These are phyloP conservation scores for Triglochin maritima DNA, from an alignment of 106 monocot genomes.

Conservation along the genomic window DNA sequence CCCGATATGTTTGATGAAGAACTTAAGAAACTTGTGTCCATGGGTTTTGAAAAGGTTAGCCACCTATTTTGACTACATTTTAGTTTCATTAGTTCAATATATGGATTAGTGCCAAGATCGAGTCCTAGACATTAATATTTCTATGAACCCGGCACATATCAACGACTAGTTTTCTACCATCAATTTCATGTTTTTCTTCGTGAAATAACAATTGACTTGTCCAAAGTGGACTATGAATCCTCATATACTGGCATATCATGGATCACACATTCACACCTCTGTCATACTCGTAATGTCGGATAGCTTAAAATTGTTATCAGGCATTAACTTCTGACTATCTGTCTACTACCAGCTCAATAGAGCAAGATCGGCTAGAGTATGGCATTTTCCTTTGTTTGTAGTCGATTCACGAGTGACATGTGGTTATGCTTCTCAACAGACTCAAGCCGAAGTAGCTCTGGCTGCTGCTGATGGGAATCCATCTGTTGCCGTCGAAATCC, in stretches of 20 bases:
- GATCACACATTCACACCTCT: too few relatives aligned
- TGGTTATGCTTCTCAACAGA: slow-evolving; percentile 24
- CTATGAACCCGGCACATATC: background rate
- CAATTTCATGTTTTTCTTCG: too few relatives aligned
- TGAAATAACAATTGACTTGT: too few relatives aligned
- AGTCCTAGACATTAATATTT: too few relatives aligned
- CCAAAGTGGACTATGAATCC: too few relatives aligned
- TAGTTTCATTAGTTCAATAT: background rate
- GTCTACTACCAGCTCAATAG: background rate
- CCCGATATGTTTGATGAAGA: slow-evolving; percentile 80
- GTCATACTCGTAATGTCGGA: too few relatives aligned
- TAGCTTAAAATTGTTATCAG: too few relatives aligned
- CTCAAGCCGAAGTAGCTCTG: slow-evolving; percentile 81
- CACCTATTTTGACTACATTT: background rate
- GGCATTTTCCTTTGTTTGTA: too few relatives aligned
- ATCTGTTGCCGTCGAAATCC: slow-evolving; percentile 82
- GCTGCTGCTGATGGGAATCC: slow-evolving; percentile 95
- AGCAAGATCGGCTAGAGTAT: too few relatives aligned
- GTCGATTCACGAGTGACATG: background rate
- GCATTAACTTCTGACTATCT: background rate
- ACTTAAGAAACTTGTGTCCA: slow-evolving; percentile 68
- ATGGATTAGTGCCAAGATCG: too few relatives aligned
- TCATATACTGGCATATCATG: too few relatives aligned
- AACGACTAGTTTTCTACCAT: background rate
- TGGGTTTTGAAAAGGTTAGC: slow-evolving; percentile 95